Percentiles rank a stretch among this genome's conserved stretches.
These are phyloP conservation scores for Cucurbita moschata DNA, from an alignment of 306 rosid species.

Conservation along the genomic window DNA sequence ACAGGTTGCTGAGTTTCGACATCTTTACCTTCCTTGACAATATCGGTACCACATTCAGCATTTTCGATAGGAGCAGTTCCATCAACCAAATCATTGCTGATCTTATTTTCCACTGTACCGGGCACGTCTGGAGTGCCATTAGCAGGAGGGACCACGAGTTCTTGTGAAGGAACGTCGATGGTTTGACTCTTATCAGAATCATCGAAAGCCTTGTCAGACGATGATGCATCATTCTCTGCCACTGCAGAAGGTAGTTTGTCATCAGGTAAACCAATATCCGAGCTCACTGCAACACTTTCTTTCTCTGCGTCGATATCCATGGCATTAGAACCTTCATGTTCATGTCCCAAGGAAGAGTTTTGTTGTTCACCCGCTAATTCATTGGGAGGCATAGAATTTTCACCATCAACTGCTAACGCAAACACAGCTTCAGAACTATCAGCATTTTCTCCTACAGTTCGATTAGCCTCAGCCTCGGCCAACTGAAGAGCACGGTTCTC, in stretches of 20 bases:
- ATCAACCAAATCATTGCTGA: constrained; percentile 15
- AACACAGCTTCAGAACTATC: constrained; percentile 13
- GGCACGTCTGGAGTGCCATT: neutral
- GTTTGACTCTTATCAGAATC: neutral
- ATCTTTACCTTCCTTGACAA: constrained; percentile 9
- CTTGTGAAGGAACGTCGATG: neutral
- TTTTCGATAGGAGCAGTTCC: constrained; percentile 3
- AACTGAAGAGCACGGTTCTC: constrained; percentile 22
- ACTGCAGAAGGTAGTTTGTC: neutral
- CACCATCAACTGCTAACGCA: constrained; percentile 18
- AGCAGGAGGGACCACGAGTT: neutral
- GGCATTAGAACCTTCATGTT: neutral
- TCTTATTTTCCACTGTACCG: neutral
- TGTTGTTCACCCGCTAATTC: constrained; percentile 22
- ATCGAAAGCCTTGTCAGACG: neutral
- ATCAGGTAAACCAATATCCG: neutral
- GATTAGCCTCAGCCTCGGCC: constrained; percentile 24
- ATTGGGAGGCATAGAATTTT: constrained; percentile 15
- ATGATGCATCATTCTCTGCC: neutral
- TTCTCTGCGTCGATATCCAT: neutral
- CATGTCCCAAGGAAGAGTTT: constrained; percentile 10
- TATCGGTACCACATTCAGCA: neutral
- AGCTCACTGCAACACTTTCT: neutral
- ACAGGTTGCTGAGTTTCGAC: constrained; percentile 13
- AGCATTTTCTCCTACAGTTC: constrained; percentile 9